Base-by-base conservation (phyloP, 2,329 filamentous ascomycete genomes). In the Whalleya microplaca region DNA sequence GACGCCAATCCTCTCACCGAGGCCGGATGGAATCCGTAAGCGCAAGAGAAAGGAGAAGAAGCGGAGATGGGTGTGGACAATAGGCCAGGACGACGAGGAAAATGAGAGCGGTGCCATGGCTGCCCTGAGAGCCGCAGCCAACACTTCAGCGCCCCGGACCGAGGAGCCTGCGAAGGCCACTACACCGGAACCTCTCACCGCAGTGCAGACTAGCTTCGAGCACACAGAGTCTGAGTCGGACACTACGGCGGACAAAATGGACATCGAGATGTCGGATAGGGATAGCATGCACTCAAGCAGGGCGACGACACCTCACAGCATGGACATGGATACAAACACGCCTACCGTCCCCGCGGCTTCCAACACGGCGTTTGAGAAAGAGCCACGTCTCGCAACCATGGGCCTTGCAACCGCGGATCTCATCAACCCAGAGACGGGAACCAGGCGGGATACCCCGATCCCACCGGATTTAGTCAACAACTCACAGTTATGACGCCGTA, bases 41-140 rank as follows among this genome's bases (percentile, higher is more conserved):
- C 75, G 79, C 9, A 84, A 79, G 68, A 72, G 74, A 29, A 77
- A 76, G 66, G 85, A 87, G 62, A 87, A 85, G 78, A 86, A 83
- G 71, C 76, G 84, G 12, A 80, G 80, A 43, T 88, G 85, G 85
- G 82, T 85, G 37, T 88, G 85, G 85, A 88, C 85, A 1, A 86
- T 88, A 44, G 83, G 80, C 2, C 78, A 80, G 56, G 81, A 83
- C 1, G 73, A 71, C 1, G 73, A 72, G 3, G 73, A 78, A 7
- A 73, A 76, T 14, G 78, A 46, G 73, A 76, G 53, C 37, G 78
- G 75, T 0, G 76, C 78, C 2, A 70, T 79, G 19, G 72, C 75
- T 14, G 77, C 78, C 6, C 59, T 77, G 3, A 70, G 74, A 18
- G 72, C 64, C 43, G 61, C 71, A 49, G 62, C 68, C 16, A 69